Evolutionary conservation across 805 yeast species (phyloP), one percentile per base, ranked within the genome.

Genomic region (Diddensiella caesifluorescens): DNA sequence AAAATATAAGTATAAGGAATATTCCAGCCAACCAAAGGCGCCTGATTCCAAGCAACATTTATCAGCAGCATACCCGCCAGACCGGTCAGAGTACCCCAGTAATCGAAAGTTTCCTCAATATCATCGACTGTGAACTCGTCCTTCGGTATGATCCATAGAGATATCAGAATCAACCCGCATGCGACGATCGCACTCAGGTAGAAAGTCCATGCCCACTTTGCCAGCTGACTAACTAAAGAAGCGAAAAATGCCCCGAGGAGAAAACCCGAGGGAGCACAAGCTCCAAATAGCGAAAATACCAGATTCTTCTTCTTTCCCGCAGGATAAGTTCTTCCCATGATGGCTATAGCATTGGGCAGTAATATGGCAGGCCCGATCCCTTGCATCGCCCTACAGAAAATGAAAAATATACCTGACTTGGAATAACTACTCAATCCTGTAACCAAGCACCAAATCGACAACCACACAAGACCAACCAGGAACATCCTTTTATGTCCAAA

Each of bases 1-100:
- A 83, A 55, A 0, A 68, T 76, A 31, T 79, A 73, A 31, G 79
- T 72, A 49, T 82, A 83, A 0, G 79, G 70, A 1, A 54, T 56
- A 7, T 60, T 51, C 90, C 90, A 83, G 16, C 89, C 86, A 2
- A 65, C 80, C 4, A 73, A 69, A 0, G 90, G 85, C 2, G 83
- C 90, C 56, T 84, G 88, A 52, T 80, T 83, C 77, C 86, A 77
- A 2, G 76, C 75, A 55, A 83, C 77, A 50, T 79, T 82, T 56
- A 84, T 67, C 25, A 83, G 56, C 2, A 81, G 68, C 36, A 84
- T 59, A 0, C 85, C 86, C 4, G 63, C 44, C 3, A 83, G 72
- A 3, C 85, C 89, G 10, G 75, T 45, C 0, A 62, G 13, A 0
- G 81, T 65, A n/a, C 87, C 87, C 4, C 60, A 43, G 62, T 70